These are phyloP conservation scores for Raphidocelis subcapitata DNA, from an alignment of 139 green algal genomes.

Conservation along the genomic window DNA sequence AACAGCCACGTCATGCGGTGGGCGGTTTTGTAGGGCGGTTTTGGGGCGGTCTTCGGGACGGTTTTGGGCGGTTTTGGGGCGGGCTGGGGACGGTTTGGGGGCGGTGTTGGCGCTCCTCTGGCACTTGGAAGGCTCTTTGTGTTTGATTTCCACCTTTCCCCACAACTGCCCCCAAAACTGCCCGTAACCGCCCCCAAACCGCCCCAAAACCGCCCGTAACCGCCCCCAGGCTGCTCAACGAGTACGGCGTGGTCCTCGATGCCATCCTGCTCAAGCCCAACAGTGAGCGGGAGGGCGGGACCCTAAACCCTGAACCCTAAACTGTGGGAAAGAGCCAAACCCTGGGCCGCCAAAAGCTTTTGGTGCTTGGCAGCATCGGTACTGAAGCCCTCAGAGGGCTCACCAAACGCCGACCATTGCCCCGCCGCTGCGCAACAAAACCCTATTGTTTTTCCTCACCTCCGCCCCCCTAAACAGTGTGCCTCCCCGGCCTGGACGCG, in stretches of 20 bases:
- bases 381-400: too few relatives aligned
- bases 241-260: slow-evolving; percentile 88
- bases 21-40: not conserved
- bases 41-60: too few relatives aligned
- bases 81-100: too few relatives aligned
- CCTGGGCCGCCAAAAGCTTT: not conserved
- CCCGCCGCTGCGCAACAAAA: not conserved
- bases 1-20: slow-evolving; percentile 65
- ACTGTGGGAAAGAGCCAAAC: not conserved
- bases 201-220: too few relatives aligned
- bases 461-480: not conserved
- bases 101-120: too few relatives aligned
- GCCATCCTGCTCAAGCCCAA: slow-evolving; percentile 95
- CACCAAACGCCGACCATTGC: too few relatives aligned
- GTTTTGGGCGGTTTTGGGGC: too few relatives aligned
- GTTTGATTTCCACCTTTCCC: not conserved
- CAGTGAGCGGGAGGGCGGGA: too few relatives aligned
- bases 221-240: slow-evolving; percentile 84
- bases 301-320: too few relatives aligned
- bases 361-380: not conserved
- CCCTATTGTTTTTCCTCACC: not conserved
- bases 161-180: not conserved
- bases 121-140: too few relatives aligned
- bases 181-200: not conserved
- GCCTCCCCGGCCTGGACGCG: slow-evolving; percentile 41